phyloP scores from a whole-genome alignment of 192 early-diverging fungal species.

The Chytriomyces sp. region DNA sequence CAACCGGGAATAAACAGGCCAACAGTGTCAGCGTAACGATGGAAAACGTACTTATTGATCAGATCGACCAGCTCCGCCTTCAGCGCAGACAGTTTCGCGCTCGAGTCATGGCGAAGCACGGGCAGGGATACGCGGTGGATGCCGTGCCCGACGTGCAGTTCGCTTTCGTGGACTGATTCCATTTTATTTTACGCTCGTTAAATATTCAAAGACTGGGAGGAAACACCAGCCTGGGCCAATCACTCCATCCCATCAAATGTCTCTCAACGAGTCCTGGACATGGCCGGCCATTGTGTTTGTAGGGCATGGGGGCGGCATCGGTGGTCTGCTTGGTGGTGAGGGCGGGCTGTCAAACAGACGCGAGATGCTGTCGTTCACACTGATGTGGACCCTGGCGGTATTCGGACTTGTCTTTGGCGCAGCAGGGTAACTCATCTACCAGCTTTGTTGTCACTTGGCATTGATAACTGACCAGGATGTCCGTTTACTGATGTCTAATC shows the following conservation, averaged over 20 bases:
- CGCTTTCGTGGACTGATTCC: constrained; percentile 42
- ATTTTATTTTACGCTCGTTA: not conserved
- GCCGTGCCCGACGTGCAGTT: constrained; percentile 66
- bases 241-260: too few species aligned
- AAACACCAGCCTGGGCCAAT: too few species aligned
- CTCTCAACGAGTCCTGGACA: not conserved
- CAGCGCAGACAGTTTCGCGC: constrained; percentile 58
- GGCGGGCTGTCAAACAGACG: constrained; percentile 4
- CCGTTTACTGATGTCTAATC: not conserved
- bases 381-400: constrained; percentile 13
- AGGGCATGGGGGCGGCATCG: constrained; percentile 27
- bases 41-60: constrained; percentile 56
- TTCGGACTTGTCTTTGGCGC: constrained; percentile 22
- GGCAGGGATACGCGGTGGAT: constrained; percentile 68
- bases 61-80: constrained; percentile 79
- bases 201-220: not conserved
- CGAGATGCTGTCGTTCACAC: constrained; percentile 25
- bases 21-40: too few species aligned
- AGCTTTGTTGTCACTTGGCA: not conserved
- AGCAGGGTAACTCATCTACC: constrained; percentile 1
- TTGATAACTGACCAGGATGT: not conserved
- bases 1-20: too few species aligned
- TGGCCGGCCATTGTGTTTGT: constrained; percentile 27
- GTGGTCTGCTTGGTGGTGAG: constrained; percentile 16
- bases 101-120: constrained; percentile 67